Evolutionary conservation across 305 asterid genomes (phyloP), one percentile per base, ranked within the genome.

Genomic region (Solanum hybrid): DNA sequence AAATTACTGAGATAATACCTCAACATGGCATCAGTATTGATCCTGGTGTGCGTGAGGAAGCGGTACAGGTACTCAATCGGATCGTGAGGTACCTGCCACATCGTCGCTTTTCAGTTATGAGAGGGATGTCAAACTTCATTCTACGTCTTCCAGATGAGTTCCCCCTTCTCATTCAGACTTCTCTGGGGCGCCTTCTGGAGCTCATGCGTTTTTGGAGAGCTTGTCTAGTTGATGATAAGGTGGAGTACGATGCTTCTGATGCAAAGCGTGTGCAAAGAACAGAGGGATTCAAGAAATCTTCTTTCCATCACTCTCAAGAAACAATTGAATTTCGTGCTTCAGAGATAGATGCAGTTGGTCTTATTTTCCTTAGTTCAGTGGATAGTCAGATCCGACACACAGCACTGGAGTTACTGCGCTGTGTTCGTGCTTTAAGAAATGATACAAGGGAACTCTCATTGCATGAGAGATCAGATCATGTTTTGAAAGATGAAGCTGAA

Each of bases 11-110:
- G 95, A 98, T 98, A 90, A 96, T 98, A 88, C 99, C 99, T 77
- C 99, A 98, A 88, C 99, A 98, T 93, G 98, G 99, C 92, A 98
- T 98, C 88, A 96, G 99, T 89, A 98, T 96, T 82, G 99, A 98
- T 93, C 99, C 99, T 72, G 99, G 98, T 87, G 99, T 98, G 86
- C 98, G 99, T 87, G 99, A 96, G 92, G 99, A 98, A 93, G 98
- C 98, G 89, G 99, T 96, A 87, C 98, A 96, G 93, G 99, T 98
- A 66, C 95, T 98, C 91, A 98, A 96, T 92, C 95, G 99, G 90
- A 98, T 96, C 13, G 98, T 98, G 87, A 94, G 98, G 87, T 93
- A 92, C 93, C 98, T 96, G 89, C 99, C 99, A 80, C 98, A 96
- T 93, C 98, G 99, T 88, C 99, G 99, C 86, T 98, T 98, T 94